Evolutionary conservation across 2,329 filamentous ascomycete species (phyloP).

Genomic region (Aspergillus transmontanensis): DNA sequence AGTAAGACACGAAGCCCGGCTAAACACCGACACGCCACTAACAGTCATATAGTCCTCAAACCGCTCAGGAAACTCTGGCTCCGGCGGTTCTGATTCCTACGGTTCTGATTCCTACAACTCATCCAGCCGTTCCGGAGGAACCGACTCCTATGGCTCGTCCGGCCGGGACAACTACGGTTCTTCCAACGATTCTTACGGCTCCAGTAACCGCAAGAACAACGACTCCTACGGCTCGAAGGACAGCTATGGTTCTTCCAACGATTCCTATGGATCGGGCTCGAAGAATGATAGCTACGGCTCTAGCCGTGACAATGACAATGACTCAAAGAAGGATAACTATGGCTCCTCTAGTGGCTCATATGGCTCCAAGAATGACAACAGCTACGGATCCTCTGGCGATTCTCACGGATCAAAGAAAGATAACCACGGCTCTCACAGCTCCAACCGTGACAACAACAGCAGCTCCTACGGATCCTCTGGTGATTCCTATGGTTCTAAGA

Average conservation of each 20-base stretch:
- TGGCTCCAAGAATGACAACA: background rate
- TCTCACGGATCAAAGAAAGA: background rate
- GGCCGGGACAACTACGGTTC: background rate
- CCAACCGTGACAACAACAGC: background rate
- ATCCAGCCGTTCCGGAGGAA: background rate
- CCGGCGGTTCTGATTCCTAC: background rate
- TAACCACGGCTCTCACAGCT: background rate
- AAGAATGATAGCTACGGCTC: background rate
- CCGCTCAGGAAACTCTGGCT: background rate
- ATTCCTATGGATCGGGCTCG: background rate
- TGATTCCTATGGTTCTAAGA: background rate
- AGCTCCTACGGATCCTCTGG: background rate
- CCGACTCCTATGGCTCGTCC: background rate
- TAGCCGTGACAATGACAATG: background rate
- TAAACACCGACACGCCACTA: background rate
- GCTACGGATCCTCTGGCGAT: background rate
- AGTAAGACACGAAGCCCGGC: no score
- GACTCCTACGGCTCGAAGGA: background rate
- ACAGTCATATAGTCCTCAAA: background rate
- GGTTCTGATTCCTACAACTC: background rate
- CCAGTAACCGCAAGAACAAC: background rate
- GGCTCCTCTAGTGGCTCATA: background rate
- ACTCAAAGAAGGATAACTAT: background rate
- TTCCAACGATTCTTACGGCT: background rate
- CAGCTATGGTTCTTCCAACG: background rate